These are phyloP conservation scores for Grigorovia yakushimaensis DNA, from an alignment of 805 yeast species.

Conservation along the genomic window DNA sequence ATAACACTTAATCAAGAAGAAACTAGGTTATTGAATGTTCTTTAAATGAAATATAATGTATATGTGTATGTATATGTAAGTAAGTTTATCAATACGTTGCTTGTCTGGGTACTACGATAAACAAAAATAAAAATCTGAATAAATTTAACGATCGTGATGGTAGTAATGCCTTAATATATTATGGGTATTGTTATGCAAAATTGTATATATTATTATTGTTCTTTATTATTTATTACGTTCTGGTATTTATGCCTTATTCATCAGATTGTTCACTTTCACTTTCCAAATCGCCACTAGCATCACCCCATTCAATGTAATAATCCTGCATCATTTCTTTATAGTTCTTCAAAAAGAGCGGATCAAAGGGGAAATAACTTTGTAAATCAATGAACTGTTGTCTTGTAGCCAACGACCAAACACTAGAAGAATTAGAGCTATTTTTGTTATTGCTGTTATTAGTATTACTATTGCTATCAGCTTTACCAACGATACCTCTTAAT, in stretches of 20 bases:
- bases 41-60: neutral
- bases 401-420: slow-evolving; percentile 36
- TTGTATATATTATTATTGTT: neutral
- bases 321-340: slow-evolving; percentile 46
- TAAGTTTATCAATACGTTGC: neutral
- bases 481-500: slow-evolving; percentile 34
- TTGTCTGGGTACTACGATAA: neutral
- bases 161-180: neutral
- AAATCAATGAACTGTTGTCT: slow-evolving; percentile 79
- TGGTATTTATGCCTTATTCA: slow-evolving; percentile 17
- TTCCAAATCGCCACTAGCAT: slow-evolving; percentile 51
- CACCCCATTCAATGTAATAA: slow-evolving; percentile 76
- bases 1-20: no score
- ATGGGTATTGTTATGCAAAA: neutral
- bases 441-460: slow-evolving; percentile 19
- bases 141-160: neutral
- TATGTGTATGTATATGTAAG: neutral
- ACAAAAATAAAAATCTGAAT: no score
- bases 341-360: slow-evolving; percentile 68
- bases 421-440: slow-evolving; percentile 4
- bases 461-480: slow-evolving; percentile 15
- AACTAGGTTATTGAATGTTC: neutral
- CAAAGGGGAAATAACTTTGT: slow-evolving; percentile 95
- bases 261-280: slow-evolving; percentile 35
- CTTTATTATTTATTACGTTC: neutral